Conservation (phyloP, 163 green algal genomes). For the Scenedesmus sp. region DNA sequence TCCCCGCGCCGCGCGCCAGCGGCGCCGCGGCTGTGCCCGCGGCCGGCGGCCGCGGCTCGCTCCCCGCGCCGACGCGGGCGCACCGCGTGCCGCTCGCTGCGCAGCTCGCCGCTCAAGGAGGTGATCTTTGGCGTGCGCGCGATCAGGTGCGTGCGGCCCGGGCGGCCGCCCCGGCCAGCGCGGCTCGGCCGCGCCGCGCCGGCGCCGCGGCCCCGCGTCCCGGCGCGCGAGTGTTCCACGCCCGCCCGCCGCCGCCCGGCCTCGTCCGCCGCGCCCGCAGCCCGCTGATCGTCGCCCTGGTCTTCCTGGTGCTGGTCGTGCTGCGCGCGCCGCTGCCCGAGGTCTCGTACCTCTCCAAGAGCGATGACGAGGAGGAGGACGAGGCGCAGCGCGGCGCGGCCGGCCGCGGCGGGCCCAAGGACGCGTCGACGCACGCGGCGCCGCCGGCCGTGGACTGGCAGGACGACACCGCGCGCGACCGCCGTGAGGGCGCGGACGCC, state of each 20-base stretch:
- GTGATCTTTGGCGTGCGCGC: slow-evolving; percentile 56
- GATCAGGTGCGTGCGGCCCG: too few relatives aligned
- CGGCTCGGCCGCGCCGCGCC: too few relatives aligned
- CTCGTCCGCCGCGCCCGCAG: slow-evolving; percentile 26
- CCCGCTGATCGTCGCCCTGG: slow-evolving; percentile 49
- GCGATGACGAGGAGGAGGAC: slow-evolving; percentile 1
- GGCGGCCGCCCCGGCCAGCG: too few relatives aligned
- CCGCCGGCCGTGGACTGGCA: too few relatives aligned
- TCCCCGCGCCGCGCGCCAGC: not conserved
- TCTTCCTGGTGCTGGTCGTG: slow-evolving; percentile 51
- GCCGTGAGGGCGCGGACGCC: slow-evolving; percentile 7
- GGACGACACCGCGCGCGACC: too few relatives aligned
- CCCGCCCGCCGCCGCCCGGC: too few relatives aligned
- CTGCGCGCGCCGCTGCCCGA: slow-evolving; percentile 49
- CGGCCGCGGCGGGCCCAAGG: too few relatives aligned
- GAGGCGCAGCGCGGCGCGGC: too few relatives aligned
- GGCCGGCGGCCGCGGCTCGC: not conserved
- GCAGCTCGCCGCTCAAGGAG: slow-evolving; percentile 42
- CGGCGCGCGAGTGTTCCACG: too few relatives aligned
- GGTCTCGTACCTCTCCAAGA: not conserved
- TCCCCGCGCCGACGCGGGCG: not conserved
- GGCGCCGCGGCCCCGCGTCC: too few relatives aligned
- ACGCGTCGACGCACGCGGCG: too few relatives aligned
- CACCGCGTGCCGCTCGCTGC: not conserved
- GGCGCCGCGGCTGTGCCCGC: not conserved